Percentiles rank a stretch among this genome's conserved stretches.
Conservation (phyloP, 2,329 filamentous ascomycete genomes). For the Fusarium austroafricanum region DNA sequence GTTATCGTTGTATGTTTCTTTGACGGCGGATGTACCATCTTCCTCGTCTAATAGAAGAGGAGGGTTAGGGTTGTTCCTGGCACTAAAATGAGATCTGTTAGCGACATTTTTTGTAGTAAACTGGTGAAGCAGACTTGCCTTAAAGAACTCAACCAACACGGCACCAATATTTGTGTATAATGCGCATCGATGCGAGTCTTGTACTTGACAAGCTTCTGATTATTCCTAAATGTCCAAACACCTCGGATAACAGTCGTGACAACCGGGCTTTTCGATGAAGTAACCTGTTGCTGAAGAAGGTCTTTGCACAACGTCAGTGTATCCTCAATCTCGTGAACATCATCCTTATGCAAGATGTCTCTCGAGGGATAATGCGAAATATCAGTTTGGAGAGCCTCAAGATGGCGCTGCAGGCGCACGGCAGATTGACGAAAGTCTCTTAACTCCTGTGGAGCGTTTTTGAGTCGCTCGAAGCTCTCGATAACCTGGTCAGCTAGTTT, state of each 20-base stretch:
- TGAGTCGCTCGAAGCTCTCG: slow-evolving; percentile 13
- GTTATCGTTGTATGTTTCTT: neutral
- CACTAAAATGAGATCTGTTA: neutral
- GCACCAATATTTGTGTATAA: slow-evolving; percentile 6
- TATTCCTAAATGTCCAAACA: slow-evolving; percentile 4
- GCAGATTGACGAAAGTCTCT: slow-evolving; percentile 17
- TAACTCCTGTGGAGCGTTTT: slow-evolving; percentile 22
- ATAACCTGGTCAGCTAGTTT: slow-evolving; percentile 16
- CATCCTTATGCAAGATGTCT: neutral
- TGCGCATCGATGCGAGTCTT: slow-evolving; percentile 10
- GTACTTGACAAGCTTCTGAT: slow-evolving; percentile 6
- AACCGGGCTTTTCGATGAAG: neutral
- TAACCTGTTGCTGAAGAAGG: neutral
- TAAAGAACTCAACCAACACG: neutral
- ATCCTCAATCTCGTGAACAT: slow-evolving; percentile 5
- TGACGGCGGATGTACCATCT: neutral
- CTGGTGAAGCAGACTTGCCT: neutral
- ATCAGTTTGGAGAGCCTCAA: slow-evolving; percentile 8
- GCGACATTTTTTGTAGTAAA: neutral
- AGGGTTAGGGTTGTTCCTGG: neutral
- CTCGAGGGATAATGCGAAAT: neutral
- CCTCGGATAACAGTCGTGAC: neutral
- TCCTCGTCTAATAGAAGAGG: neutral
- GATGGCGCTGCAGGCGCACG: slow-evolving; percentile 14
- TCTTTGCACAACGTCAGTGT: slow-evolving; percentile 1